phyloP scores from a whole-genome alignment of 345 rosid species.

The Euphorbia lathyris region DNA sequence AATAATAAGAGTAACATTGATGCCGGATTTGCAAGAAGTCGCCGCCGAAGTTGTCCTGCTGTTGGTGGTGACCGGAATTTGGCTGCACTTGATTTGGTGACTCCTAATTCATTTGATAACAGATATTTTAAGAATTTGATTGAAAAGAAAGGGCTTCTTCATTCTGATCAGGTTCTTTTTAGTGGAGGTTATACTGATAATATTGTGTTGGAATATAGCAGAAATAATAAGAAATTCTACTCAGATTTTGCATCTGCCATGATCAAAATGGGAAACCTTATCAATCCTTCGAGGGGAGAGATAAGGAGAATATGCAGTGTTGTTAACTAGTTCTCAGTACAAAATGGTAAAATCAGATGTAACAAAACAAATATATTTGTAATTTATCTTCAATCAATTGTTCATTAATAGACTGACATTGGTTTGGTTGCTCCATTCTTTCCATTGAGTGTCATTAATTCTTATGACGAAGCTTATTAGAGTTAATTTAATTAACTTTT shows the following conservation, averaged over 20 bases:
- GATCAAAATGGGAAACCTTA: slow-evolving; percentile 29
- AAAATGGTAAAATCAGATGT: no score
- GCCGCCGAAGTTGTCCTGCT: slow-evolving; percentile 48
- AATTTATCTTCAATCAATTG: no score
- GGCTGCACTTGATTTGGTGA: slow-evolving; percentile 57
- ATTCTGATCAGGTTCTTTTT: slow-evolving; percentile 67
- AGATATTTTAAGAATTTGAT: slow-evolving; percentile 65
- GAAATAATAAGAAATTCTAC: not conserved
- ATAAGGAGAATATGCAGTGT: slow-evolving; percentile 21
- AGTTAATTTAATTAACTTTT: no score
- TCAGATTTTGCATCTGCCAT: slow-evolving; percentile 22
- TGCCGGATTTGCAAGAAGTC: slow-evolving; percentile 44
- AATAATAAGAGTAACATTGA: slow-evolving; percentile 53
- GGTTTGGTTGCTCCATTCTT: no score
- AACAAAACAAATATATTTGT: no score
- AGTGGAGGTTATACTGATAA: slow-evolving; percentile 51
- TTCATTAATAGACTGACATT: no score
- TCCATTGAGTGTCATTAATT: no score
- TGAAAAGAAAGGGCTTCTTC: slow-evolving; percentile 56
- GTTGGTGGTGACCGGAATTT: slow-evolving; percentile 51
- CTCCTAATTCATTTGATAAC: slow-evolving; percentile 62
- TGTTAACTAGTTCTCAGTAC: not conserved
- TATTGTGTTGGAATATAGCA: slow-evolving; percentile 13
- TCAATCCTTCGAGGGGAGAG: slow-evolving; percentile 21
- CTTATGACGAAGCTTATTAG: no score